Evolutionary conservation across 495 filamentous ascomycete genomes (phyloP), one percentile per base, ranked within the genome.

Genomic region (Penicillium bovifimosum): DNA sequence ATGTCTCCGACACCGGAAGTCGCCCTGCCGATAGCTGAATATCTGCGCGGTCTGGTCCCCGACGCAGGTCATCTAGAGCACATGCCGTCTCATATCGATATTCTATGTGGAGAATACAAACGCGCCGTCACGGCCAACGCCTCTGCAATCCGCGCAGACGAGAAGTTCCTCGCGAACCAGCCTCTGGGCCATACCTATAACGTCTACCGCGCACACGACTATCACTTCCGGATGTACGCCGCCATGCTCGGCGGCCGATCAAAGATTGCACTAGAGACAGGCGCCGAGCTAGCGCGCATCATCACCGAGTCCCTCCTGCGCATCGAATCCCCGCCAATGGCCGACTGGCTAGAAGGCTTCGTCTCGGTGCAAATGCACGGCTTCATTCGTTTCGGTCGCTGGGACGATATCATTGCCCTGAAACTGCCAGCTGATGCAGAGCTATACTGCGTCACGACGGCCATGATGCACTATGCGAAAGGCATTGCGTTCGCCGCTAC

Each of bases 1-100:
- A 87, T 87, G 84, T 87, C 83, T 3, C 54, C 63, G 0, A 74
- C 73, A 1, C 85, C 85, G 0, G 85, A 86, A 48, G 61, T 55
- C 5, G 85, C 80, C 0, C 63, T 87, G 2, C 63, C 65, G 2
- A 71, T 72, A 6, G 82, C 84, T 0, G 78, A 86, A 48, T 70
- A 74, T 36, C 75, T 88, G 2, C 79, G 83, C 2, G 76, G 74
- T 1, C 72, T 87, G 1, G 76, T 85, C 0, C 85, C 85, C 0
- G 82, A 87, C 47, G 74, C 81, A 0, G 85, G 85, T 4, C 85
- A 88, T 58, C 71, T 88, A n/a, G 76, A 82, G 41, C 85, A 88
- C 56, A 88, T 88, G 85, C 84, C 85, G 0, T 77, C 76, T 0
- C 85, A 88, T 58, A 67, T 88, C 24, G 84, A 87, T 63, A 70